Base-by-base conservation (phyloP, 176 grass and related monocot species). In the Paspalum notatum region DNA sequence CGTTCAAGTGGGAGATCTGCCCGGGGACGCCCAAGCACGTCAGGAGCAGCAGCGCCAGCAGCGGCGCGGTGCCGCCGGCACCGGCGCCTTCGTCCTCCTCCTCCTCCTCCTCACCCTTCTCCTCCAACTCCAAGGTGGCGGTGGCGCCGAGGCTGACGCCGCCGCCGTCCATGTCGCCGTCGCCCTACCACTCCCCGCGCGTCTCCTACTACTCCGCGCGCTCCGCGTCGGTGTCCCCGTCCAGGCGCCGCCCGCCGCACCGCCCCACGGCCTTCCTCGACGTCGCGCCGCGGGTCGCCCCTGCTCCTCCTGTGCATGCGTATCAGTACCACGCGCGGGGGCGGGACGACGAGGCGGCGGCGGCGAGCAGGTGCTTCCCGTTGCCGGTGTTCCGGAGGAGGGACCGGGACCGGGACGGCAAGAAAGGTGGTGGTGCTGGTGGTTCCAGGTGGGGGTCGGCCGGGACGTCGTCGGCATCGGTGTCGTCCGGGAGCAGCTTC, bases 1-100 rank as follows among this genome's bases (percentile, higher is more conserved):
- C 91, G 49, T 97, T 97, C 89, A 83, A 94, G 38, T 97, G 94
- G 94, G 94, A 97, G 89, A 80, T 92, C 17, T 85, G 89, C 53
- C 94, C 91, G 18, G 94, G 94, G 7, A 84, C 83, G 40, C 91
- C 91, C 0, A 97, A 94, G 81, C 81, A 88, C 69, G 66, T 64
- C 2, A 27, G 86, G 45, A 84, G 86, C 9, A 66, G 81, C 62
- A 84, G 80, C 86, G 75, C 60, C 2, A 66, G 64, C 6, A 77
- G 68, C 68, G 75, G 44, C 54, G 44, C 51, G 12, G 12, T 2
- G 25, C 39, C 48, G 58, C 24, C 87, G 9, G 40, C 65, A 8
- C 12, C 67, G 0, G 11, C 47, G 9, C 6, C 68, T 10, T 4
- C 5, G 4, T 21, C 38, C 9, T 1, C 4, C 15, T 0, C 12